Percentiles rank a stretch among this genome's conserved stretches.
phyloP scores from a whole-genome alignment of 2,329 filamentous ascomycete genomes.

The Thielaviopsis ethacetica region DNA sequence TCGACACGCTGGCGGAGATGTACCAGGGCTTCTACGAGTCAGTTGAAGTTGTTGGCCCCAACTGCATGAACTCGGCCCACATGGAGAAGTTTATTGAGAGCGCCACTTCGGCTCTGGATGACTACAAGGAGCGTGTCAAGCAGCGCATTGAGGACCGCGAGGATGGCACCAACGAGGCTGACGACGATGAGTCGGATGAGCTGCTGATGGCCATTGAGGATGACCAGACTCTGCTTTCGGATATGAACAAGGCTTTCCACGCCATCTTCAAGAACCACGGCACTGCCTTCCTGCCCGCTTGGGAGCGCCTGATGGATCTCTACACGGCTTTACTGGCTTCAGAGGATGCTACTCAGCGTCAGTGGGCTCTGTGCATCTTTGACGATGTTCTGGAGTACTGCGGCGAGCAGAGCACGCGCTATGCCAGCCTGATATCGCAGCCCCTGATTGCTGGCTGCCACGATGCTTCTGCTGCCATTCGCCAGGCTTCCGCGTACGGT shows the following conservation, averaged over 20 bases:
- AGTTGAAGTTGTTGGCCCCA: constrained; percentile 79
- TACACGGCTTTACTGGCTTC: constrained; percentile 77
- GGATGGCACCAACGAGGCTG: constrained; percentile 60
- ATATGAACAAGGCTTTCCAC: constrained; percentile 99
- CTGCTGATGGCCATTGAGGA: constrained; percentile 85
- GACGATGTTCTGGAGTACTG: constrained; percentile 98
- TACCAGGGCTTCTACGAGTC: constrained; percentile 99
- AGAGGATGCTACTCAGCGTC: constrained; percentile 72
- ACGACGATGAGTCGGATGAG: constrained; percentile 78
- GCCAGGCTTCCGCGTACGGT: constrained; percentile 90
- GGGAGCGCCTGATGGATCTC: constrained; percentile 71
- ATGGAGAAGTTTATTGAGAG: constrained; percentile 80
- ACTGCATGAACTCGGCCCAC: constrained; percentile 60
- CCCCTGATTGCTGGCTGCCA: constrained; percentile 75
- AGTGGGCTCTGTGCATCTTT: constrained; percentile 98
- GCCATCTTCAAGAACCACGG: constrained; percentile 97
- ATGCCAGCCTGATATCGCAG: constrained; percentile 70
- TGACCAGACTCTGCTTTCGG: constrained; percentile 86
- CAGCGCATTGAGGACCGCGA: constrained; percentile 71
- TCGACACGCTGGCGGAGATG: constrained; percentile 95
- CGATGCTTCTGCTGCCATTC: constrained; percentile 75
- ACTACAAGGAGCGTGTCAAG: constrained; percentile 78
- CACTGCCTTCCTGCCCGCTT: constrained; percentile 64
- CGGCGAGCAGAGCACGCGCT: constrained; percentile 72
- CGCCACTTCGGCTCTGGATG: constrained; percentile 70